Base-by-base conservation (phyloP, 2,329 filamentous ascomycete species). In the Podosphaera fusca region DNA sequence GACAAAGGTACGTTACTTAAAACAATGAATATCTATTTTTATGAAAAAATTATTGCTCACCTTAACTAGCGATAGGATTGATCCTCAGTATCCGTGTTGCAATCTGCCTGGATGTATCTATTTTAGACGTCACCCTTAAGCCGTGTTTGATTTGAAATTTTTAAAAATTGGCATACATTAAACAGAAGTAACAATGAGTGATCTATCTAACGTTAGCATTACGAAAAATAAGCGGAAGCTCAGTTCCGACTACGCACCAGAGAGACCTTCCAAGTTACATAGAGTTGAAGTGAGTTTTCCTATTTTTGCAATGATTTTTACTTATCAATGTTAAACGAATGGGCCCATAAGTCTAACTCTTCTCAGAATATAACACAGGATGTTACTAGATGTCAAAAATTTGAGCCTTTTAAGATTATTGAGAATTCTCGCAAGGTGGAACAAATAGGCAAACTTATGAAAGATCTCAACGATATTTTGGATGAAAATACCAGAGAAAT, bases 391-490 rank as follows among this genome's bases (percentile, higher is more conserved):
- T 58, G 40, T 47, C 21, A 51, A 51, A 34, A 8, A 6, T 31
- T 30, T 33, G 5, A 34, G 21, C 34, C 31, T 40, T 54, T 54
- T 54, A 49, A 49, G 29, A 56, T 6, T 21, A 14, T 34, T 9
- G 29, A 12, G 12, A 47, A 34, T 12, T 35, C 31, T 47, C 55
- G 34, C n/a, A 47, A 21, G 7, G 10, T 55, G 34, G 56, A 58
- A 40, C 64, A 64, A 50, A 57, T 65, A 29, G 55, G 57, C 30
- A 63, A 59, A 38, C 60, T 67, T 30, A 52, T 66, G n/a, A 57
- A 49, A 55, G 61, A 63, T 35, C 56, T 67, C 34, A 60, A 66
- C 42, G 62, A 64, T 6, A 56, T 59, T 21, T 56, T 66, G 31
- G 58, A 61, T 33, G 61, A 60, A 52, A 58, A 61, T 50, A 58